phyloP scores from a whole-genome alignment of 148 eudicot species.

The Amaranthus palmeri region DNA sequence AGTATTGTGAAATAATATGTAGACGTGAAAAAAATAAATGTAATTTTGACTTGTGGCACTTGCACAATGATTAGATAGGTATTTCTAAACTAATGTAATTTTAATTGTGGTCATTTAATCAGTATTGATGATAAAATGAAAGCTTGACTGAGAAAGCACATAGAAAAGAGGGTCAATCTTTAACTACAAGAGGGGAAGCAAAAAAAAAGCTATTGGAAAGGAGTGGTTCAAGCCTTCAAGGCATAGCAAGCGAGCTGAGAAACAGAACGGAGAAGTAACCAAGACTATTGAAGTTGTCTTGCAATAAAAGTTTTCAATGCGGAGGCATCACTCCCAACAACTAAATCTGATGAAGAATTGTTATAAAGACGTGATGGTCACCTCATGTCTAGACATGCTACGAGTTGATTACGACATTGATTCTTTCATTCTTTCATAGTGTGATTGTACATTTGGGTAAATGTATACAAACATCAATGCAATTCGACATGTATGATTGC shows the following conservation, averaged over 20 bases:
- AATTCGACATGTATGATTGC: no score
- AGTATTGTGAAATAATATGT: no score
- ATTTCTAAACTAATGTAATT: neutral
- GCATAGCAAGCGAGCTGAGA: constrained; percentile 15
- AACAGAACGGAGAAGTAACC: constrained; percentile 28
- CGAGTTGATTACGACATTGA: no score
- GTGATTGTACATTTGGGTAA: no score
- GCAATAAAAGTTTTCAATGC: constrained; percentile 20
- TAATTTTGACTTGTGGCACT: no score
- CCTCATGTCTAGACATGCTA: no score
- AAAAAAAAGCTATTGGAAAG: constrained; percentile 35
- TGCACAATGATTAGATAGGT: no score
- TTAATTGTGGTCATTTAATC: constrained; percentile 53
- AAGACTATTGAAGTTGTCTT: constrained; percentile 20
- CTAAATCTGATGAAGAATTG: no score
- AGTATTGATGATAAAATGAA: constrained; percentile 62
- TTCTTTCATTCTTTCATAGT: no score
- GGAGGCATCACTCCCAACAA: constrained; percentile 28
- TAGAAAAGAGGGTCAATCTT: constrained; percentile 43
- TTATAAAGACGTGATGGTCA: no score
- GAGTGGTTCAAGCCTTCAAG: constrained; percentile 21
- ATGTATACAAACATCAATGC: no score
- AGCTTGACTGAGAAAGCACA: constrained; percentile 63
- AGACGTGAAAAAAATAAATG: no score
- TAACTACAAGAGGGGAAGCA: constrained; percentile 40